Base-by-base conservation (phyloP, 1,284 basidiomycete genomes). In the Filobasidium uniguttulatum region DNA sequence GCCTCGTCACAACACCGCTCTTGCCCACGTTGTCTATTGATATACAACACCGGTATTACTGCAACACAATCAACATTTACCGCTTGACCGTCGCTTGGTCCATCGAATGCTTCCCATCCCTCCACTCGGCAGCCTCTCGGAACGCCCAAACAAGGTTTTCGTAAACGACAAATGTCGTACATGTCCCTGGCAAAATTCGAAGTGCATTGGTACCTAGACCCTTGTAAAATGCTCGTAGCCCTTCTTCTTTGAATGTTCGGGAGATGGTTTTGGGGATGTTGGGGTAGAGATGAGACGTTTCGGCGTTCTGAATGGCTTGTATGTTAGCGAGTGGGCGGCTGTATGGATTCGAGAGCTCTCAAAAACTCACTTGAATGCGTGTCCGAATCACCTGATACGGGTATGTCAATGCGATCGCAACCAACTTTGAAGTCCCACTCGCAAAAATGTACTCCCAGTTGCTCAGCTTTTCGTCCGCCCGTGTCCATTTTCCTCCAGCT, bases 311-410 rank as follows among this genome's bases (percentile, higher is more conserved):
- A 23, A 29, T 9, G 35, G n/a, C n/a, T n/a, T n/a, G n/a, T n/a
- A 31, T 5, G 7, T 81, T 75, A 60, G 81, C 78, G 82, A 83
- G 59, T 35, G 43, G 15, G 28, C 30, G 19, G 15, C n/a, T n/a
- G n/a, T n/a, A n/a, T n/a, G n/a, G n/a, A n/a, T n/a, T n/a, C n/a
- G n/a, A n/a, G n/a, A n/a, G n/a, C n/a, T 34, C 5, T 43, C 35
- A 28, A 36, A 20, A 29, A 25, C 75, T 23, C 52, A 87, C 88
- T 71, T 97, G 93, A 65, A 97, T 81, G 49, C 93, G 79, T 5
- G 91, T 91, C 51, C 94, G 80, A 33, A 99, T 76, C 44, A 99
- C 93, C 72, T 98, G 94, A 67, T 97, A 97, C 14, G 93, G 93
- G 67, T 99, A 99, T 20, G 93, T 99, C 19, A 82, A 59, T 3